Evolutionary conservation across 2,329 filamentous ascomycete species (phyloP).

Genomic region (Neofusicoccum kwambonambiense): DNA sequence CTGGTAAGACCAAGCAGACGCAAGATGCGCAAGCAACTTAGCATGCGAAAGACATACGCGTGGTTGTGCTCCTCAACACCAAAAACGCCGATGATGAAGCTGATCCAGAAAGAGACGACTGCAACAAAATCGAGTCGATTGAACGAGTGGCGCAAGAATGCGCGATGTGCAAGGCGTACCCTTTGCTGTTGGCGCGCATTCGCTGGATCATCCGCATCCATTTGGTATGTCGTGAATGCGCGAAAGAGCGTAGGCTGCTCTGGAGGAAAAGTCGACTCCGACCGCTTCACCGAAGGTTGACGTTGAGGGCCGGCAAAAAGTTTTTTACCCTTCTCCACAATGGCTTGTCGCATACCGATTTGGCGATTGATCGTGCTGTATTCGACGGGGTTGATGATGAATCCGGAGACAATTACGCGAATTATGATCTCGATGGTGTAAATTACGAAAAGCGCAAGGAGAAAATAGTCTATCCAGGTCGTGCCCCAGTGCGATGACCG

Average conservation of each 20-base stretch:
- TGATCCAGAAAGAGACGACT: slow-evolving; percentile 92
- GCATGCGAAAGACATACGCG: slow-evolving; percentile 90
- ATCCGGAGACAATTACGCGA: slow-evolving; percentile 87
- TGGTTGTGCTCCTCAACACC: slow-evolving; percentile 69
- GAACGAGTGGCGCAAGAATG: slow-evolving; percentile 92
- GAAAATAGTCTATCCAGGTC: slow-evolving; percentile 70
- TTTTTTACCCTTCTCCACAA: slow-evolving; percentile 72
- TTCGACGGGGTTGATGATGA: slow-evolving; percentile 84
- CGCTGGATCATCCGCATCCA: slow-evolving; percentile 55
- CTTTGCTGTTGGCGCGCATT: slow-evolving; percentile 76
- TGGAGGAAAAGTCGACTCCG: slow-evolving; percentile 34
- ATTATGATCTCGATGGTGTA: slow-evolving; percentile 85
- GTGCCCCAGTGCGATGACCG: slow-evolving; percentile 66
- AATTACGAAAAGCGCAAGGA: slow-evolving; percentile 79
- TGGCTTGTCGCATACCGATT: slow-evolving; percentile 69
- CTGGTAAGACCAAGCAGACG: slow-evolving; percentile 88
- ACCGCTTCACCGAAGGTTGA: slow-evolving; percentile 63
- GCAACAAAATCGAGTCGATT: slow-evolving; percentile 94
- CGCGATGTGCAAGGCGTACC: slow-evolving; percentile 80
- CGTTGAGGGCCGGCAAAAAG: slow-evolving; percentile 76
- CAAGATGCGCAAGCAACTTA: slow-evolving; percentile 90
- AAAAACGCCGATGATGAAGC: slow-evolving; percentile 70
- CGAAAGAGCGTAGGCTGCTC: slow-evolving; percentile 67
- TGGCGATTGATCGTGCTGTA: slow-evolving; percentile 87
- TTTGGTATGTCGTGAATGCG: slow-evolving; percentile 71